These are phyloP conservation scores for Aureobasidium sp. DNA, from an alignment of 2,329 filamentous ascomycete species.

Conservation along the genomic window DNA sequence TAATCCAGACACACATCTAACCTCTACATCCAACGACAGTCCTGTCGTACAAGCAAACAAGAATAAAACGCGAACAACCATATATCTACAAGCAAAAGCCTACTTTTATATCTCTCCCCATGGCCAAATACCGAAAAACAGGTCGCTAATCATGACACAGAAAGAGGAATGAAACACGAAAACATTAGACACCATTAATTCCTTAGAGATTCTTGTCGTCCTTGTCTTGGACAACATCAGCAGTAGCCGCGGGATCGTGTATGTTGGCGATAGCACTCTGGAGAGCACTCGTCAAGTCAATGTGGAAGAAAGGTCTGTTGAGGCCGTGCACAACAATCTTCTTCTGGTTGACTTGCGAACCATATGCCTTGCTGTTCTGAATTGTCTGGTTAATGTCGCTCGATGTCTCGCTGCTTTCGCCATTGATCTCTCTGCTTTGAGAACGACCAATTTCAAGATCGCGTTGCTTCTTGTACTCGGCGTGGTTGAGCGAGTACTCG, in stretches of 20 bases:
- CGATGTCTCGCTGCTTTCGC: constrained; percentile 23
- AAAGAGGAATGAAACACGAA: neutral
- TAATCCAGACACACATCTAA: neutral
- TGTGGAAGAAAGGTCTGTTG: constrained; percentile 86
- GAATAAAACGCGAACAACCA: neutral
- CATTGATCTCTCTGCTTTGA: constrained; percentile 21
- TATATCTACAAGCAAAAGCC: constrained; percentile 6
- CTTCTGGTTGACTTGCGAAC: constrained; percentile 28
- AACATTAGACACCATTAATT: neutral
- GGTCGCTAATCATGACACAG: neutral
- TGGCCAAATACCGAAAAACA: neutral
- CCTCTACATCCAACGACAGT: neutral
- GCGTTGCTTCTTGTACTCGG: constrained; percentile 29
- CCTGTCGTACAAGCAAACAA: neutral
- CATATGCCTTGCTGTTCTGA: constrained; percentile 40
- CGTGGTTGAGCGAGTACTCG: constrained; percentile 55
- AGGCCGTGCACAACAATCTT: constrained; percentile 72
- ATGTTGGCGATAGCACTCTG: constrained; percentile 81
- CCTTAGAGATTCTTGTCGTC: neutral
- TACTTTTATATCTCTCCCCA: neutral
- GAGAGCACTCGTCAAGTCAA: constrained; percentile 82
- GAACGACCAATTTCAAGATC: constrained; percentile 28
- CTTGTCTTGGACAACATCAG: constrained; percentile 12
- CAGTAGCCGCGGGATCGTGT: neutral
- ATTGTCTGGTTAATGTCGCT: constrained; percentile 28